Evolutionary conservation across 2,329 filamentous ascomycete genomes (phyloP).

Genomic region (Alternaria viburni): DNA sequence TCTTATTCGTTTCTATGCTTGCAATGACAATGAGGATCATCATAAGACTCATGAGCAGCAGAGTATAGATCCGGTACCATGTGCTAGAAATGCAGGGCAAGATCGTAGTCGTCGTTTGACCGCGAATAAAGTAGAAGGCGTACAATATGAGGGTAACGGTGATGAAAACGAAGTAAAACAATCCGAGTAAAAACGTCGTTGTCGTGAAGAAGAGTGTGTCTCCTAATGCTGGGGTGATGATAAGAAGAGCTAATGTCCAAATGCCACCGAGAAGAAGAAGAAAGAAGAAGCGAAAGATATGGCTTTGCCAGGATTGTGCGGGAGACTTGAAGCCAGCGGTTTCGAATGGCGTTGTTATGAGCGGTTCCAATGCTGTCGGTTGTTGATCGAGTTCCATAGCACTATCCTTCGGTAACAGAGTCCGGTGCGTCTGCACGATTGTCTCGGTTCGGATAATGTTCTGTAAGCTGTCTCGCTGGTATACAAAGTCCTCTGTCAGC

Average conservation of each 20-base stretch:
- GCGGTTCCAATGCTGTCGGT: neutral
- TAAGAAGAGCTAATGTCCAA: neutral
- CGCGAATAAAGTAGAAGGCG: conserved; percentile 7
- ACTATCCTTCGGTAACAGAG: neutral
- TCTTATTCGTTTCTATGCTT: conserved; percentile 13
- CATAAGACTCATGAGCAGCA: conserved; percentile 7
- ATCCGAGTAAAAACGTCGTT: neutral
- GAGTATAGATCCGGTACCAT: conserved; percentile 22
- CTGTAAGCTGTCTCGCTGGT: neutral
- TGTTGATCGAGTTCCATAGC: neutral
- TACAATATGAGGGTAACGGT: neutral
- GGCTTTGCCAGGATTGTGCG: neutral
- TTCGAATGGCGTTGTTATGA: neutral
- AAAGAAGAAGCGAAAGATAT: neutral
- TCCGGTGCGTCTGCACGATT: neutral
- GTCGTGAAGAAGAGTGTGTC: neutral
- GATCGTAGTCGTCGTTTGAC: conserved; percentile 15
- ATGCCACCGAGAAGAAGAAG: neutral
- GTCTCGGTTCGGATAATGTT: no score
- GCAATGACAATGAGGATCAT: conserved; percentile 7
- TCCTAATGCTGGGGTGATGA: neutral
- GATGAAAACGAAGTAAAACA: neutral
- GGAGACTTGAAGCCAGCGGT: neutral
- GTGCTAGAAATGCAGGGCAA: conserved; percentile 14
- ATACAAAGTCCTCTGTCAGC: conserved; percentile 22